Evolutionary conservation across 306 rosid species (phyloP), one percentile per base, ranked within the genome.

Genomic region (Casuarina glauca): DNA sequence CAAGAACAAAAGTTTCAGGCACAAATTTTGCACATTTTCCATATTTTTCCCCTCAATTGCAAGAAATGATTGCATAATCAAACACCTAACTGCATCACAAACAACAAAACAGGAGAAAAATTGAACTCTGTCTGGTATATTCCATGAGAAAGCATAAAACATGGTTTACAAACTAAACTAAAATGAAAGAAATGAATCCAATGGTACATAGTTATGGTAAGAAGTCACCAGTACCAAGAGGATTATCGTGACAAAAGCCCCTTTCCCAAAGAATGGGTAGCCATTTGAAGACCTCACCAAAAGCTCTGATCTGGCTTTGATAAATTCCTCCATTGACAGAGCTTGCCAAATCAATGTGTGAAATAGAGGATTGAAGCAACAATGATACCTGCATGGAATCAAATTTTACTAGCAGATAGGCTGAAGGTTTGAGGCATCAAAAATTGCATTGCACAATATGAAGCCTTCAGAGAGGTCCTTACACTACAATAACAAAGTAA

Each of bases 11-110:
- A 73, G 81, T 75, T 83, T 79, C 89, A 69, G 97, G 98, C 79
- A 94, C 89, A 13, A 86, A 83, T 58, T 84, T 86, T 74, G 88
- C 74, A 83, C 70, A 87, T 76, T 80, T 87, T 75, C 88, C 93
- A 82, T 83, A 74, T 46, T 72, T 78, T 83, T 84, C 82, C 98
- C 96, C 58, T 87, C 87, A 75, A 92, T 84, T 75, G 76, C 92
- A 80, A 92, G 85, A 82, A 94, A 90, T 81, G 97, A 90, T 82
- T 87, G 92, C 97, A 94, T 92, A 87, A 92, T 88, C 89, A 92
- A 81, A 93, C 95, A 89, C 87, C 98, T 89, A 75, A 94, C 98
- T 94, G 91, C 96, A 86, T 80, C 75, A 85, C 69, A 78, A 48
- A 61, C 76, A 83, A 72, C n/a, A 49, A 20, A 68, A 67, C 76